Percentiles rank a stretch among this genome's conserved stretches.
Evolutionary conservation across 2,329 filamentous ascomycete species (phyloP).

Genomic region (Aureobasidium vineae): DNA sequence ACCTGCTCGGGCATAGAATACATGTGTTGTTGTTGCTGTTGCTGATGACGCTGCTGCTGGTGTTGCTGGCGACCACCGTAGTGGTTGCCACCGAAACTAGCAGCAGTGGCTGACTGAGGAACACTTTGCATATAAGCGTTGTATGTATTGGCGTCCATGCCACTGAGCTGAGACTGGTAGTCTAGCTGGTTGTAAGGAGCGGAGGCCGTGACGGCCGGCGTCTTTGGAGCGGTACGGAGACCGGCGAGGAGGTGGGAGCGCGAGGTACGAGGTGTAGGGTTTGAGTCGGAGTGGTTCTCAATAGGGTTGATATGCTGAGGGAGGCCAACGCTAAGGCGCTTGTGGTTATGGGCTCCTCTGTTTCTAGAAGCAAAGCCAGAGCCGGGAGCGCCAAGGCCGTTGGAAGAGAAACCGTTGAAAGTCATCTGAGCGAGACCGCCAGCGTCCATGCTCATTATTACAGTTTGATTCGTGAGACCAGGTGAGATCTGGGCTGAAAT

Average conservation of each 20-base stretch:
- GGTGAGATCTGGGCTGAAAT: constrained; percentile 20
- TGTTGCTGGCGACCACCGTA: constrained; percentile 50
- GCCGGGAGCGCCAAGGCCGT: constrained; percentile 70
- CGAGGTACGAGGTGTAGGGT: constrained; percentile 76
- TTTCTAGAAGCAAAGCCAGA: constrained; percentile 86
- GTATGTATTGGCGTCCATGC: constrained; percentile 44
- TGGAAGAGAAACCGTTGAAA: constrained; percentile 70
- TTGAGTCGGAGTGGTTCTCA: constrained; percentile 64
- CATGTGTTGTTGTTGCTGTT: constrained; percentile 51
- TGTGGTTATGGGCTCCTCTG: constrained; percentile 74
- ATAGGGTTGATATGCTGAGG: constrained; percentile 66
- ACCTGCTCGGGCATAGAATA: constrained; percentile 81
- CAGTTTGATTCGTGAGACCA: constrained; percentile 28
- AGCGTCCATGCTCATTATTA: constrained; percentile 71
- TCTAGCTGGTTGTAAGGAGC: constrained; percentile 59
- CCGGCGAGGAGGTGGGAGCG: constrained; percentile 92
- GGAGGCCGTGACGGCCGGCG: constrained; percentile 65
- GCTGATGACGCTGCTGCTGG: constrained; percentile 46
- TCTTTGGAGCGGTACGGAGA: constrained; percentile 90
- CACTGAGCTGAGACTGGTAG: constrained; percentile 47
- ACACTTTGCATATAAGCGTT: constrained; percentile 48
- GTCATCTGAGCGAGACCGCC: constrained; percentile 99
- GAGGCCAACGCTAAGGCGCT: constrained; percentile 79
- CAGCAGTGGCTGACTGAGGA: constrained; percentile 60
- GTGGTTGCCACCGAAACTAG: constrained; percentile 47